Base-by-base conservation (phyloP, 805 yeast species). In the Sugiyamaella valdiviana region DNA sequence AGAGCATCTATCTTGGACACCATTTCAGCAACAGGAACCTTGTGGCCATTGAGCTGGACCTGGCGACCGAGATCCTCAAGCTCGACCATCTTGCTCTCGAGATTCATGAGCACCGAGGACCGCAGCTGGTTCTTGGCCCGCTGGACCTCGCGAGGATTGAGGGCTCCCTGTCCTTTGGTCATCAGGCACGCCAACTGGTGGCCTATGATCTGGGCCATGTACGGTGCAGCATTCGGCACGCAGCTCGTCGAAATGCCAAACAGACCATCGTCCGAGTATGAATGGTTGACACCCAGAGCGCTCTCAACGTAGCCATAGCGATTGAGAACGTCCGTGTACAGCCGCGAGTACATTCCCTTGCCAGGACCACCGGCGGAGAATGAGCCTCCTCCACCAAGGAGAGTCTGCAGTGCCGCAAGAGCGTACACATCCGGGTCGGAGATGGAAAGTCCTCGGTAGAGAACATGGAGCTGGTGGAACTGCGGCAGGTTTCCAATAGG, bases 281-380 rank as follows among this genome's bases (percentile, higher is more conserved):
- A 80, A 66, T 89, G 95, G 65, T 89, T 88, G 70, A 90, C 89
- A 6, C 95, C 78, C 59, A 81, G 73, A 64, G 96, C 88, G 59
- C 85, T 83, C 62, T 93, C 99, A 45, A 93, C 81, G 63, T 84
- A 90, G 36, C 95, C 95, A 63, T 85, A 86, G 63, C 84, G 93
- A 67, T 91, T 91, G 63, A 93, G 73, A 2, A 93, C 95, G 57
- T 89, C 80, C 0, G 96, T 87, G 70, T 89, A 93, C 20, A 95
- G 77, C 51, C 98, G 76, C 3, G 96, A 87, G 64, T 89, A 93
- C 98, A 93, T 90, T 3, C 99, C 99, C 67, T 93, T 93, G 46
- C 99, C 99, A 15, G 99, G 99, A 0, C 99, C 99, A 56, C 99
- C 99, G 7, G 99, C 98, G 16, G 95, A 83, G 63, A 93, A 93